Percentiles rank a stretch among this genome's conserved stretches.
These are phyloP conservation scores for Puccinia brachypodii DNA, from an alignment of 1,284 basidiomycete genomes.

Conservation along the genomic window DNA sequence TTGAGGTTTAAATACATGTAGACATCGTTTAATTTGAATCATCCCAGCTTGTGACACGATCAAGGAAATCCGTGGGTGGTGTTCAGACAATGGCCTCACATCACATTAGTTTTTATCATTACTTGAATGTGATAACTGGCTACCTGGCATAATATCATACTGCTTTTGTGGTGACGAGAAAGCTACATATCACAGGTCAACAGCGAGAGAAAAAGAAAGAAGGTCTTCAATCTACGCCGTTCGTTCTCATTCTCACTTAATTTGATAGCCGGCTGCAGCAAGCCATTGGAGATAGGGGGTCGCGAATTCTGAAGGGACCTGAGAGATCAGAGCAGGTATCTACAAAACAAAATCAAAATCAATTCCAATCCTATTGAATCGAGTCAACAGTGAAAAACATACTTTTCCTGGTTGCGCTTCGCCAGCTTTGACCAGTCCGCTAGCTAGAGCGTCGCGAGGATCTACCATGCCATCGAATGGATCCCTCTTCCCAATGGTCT, in stretches of 20 bases:
- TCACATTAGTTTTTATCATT: too few species aligned
- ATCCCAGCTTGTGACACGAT: too few species aligned
- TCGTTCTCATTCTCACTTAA: conserved; percentile 28
- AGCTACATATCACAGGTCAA: too few species aligned
- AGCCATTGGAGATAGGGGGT: conserved; percentile 49
- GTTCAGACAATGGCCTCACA: too few species aligned
- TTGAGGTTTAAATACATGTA: too few species aligned
- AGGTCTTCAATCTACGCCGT: too few species aligned
- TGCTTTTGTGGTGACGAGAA: too few species aligned
- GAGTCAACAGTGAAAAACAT: neutral
- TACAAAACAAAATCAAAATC: conserved; percentile 1
- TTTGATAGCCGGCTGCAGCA: conserved; percentile 46
- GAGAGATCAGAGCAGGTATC: conserved; percentile 46
- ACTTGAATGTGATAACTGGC: too few species aligned
- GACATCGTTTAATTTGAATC: too few species aligned
- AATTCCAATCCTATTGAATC: neutral
- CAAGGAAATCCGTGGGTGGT: too few species aligned
- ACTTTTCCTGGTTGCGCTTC: conserved; percentile 49
- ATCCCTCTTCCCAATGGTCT: conserved; percentile 50
- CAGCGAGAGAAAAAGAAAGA: too few species aligned
- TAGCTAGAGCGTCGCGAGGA: conserved; percentile 41
- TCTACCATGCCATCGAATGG: conserved; percentile 37
- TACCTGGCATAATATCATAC: too few species aligned
- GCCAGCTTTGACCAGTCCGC: conserved; percentile 44
- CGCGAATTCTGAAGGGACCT: conserved; percentile 37